A percentile compares a stretch with the other conserved stretches of the same genome.
Conservation (phyloP, 2,329 filamentous ascomycete species). For the Paecilomyces sp. region DNA sequence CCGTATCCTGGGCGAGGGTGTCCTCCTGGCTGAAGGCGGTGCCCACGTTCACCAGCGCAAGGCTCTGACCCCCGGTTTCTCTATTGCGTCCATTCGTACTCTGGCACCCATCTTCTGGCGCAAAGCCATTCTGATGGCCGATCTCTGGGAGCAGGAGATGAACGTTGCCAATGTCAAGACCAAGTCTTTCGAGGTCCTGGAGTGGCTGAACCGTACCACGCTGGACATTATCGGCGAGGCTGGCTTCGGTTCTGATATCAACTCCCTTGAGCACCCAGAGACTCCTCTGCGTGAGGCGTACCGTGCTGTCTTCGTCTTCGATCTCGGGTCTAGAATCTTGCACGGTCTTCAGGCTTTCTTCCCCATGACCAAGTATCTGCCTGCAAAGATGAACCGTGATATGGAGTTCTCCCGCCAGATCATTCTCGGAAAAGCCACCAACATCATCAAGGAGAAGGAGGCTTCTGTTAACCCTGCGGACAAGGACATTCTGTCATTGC, state of each 20-base stretch:
- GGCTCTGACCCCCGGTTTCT: slow-evolving; percentile 31
- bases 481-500: slow-evolving; percentile 36
- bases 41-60: slow-evolving; percentile 38
- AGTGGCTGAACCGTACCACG: slow-evolving; percentile 39
- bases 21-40: slow-evolving; percentile 37
- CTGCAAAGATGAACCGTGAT: slow-evolving; percentile 33
- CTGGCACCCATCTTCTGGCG: slow-evolving; percentile 35
- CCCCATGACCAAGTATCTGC: slow-evolving; percentile 32
- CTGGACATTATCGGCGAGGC: slow-evolving; percentile 40
- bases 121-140: slow-evolving; percentile 37
- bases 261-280: slow-evolving; percentile 31
- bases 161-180: slow-evolving; percentile 15
- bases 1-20: slow-evolving; percentile 38
- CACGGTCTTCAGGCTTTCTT: slow-evolving; percentile 39
- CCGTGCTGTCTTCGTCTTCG: slow-evolving; percentile 37
- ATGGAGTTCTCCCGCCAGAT: slow-evolving; percentile 27
- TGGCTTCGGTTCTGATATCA: slow-evolving; percentile 36
- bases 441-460: slow-evolving; percentile 29
- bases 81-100: slow-evolving; percentile 30
- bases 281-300: slow-evolving; percentile 34
- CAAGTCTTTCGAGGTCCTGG: slow-evolving; percentile 30
- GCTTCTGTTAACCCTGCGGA: slow-evolving; percentile 23
- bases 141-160: slow-evolving; percentile 33
- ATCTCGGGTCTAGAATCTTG: slow-evolving; percentile 27
- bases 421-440: slow-evolving; percentile 27